Percentiles rank a stretch among this genome's conserved stretches.
Evolutionary conservation across 306 rosid genomes (phyloP).

Genomic region (Vachellia pachyceras): DNA sequence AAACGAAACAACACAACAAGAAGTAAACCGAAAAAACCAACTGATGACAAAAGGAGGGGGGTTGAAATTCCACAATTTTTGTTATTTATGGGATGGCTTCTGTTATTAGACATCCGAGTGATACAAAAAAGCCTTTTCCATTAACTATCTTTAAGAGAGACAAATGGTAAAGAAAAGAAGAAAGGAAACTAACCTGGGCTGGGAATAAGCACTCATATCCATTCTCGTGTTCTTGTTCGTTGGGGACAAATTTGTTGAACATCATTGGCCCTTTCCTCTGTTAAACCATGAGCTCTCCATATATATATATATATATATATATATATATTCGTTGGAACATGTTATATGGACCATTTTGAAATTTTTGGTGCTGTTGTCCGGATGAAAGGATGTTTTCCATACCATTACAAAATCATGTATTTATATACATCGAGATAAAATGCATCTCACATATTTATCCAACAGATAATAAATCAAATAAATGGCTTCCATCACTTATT

Average conservation of each 20-base stretch:
- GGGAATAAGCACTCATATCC: no score
- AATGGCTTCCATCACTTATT: no score
- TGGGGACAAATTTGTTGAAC: not conserved
- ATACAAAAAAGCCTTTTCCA: conserved; percentile 22
- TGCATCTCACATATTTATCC: no score
- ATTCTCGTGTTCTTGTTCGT: not conserved
- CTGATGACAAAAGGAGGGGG: not conserved
- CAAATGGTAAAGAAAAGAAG: not conserved
- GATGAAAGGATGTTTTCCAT: no score
- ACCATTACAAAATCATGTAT: no score
- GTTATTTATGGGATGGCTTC: not conserved
- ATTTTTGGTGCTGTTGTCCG: not conserved
- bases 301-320: no score
- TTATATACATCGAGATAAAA: no score
- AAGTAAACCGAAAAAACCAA: conserved; percentile 5
- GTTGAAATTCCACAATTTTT: not conserved
- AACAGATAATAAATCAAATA: no score
- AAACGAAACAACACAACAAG: not conserved
- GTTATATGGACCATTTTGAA: not conserved
- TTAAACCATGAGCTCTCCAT: not conserved
- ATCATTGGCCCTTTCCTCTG: not conserved
- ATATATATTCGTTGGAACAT: not conserved
- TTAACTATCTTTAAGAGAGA: not conserved
- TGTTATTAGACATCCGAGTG: not conserved
- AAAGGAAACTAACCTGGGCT: not conserved